Conservation (phyloP, 2,329 filamentous ascomycete species). For the Trichoderma sp. region DNA sequence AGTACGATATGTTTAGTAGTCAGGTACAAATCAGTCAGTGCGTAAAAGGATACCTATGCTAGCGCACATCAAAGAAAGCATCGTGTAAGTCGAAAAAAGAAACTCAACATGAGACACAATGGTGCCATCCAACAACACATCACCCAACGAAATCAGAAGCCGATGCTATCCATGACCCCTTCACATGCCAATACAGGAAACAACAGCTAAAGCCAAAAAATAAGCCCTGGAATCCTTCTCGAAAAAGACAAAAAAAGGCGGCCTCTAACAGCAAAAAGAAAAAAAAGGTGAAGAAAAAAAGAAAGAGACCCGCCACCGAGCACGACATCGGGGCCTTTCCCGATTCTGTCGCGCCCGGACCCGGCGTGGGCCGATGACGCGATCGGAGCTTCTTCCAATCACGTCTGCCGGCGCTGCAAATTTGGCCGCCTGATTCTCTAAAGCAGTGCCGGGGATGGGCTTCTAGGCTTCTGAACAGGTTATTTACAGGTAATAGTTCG, state of each 20-base stretch:
- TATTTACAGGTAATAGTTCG: background rate
- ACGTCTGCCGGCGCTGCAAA: slow-evolving; percentile 21
- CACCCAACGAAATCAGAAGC: background rate
- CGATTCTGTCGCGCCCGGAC: slow-evolving; percentile 16
- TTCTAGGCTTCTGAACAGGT: background rate
- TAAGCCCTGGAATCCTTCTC: background rate
- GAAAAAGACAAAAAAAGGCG: background rate
- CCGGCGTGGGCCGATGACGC: slow-evolving; percentile 29
- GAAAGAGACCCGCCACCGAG: background rate
- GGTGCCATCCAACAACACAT: background rate
- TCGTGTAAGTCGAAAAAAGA: background rate
- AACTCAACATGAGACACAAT: background rate
- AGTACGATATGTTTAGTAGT: background rate
- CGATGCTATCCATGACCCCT: slow-evolving; percentile 8
- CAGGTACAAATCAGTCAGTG: background rate
- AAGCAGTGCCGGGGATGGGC: background rate
- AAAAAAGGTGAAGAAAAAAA: background rate
- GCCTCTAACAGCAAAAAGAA: background rate
- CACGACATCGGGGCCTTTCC: slow-evolving; percentile 23
- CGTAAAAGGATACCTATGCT: background rate
- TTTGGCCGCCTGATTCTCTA: slow-evolving; percentile 7
- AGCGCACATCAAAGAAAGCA: background rate
- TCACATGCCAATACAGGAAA: background rate
- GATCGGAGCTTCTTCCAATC: slow-evolving; percentile 28
- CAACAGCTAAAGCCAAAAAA: background rate